Base-by-base conservation (phyloP, 768 basidiomycete genomes). In the Dendrothele bispora region DNA sequence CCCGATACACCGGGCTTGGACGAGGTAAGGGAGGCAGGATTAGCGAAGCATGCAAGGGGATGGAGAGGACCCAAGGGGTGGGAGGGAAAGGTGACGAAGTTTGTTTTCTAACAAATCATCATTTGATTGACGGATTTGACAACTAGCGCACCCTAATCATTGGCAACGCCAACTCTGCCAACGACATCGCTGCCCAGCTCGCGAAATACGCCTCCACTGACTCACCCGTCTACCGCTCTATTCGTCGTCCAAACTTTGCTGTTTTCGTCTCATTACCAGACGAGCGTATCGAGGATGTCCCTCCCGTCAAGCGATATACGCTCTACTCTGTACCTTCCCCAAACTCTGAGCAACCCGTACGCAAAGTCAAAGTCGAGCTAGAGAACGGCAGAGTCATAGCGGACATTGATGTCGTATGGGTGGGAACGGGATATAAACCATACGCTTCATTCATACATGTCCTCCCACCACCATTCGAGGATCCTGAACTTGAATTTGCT, bases 91-190 rank as follows among this genome's bases (percentile, higher is more conserved):
- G 67, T 68, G 45, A 15, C 5, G 11, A 27, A 25, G 3, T 24
- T 7, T 41, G 14, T 26, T 12, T 11, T 3, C 7, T 12, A 27
- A 11, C n/a, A 17, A 1, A 15, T 11, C 7, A 15, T 30, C 34
- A 7, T 27, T 21, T 34, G 22, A 2, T 2, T 26, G 14, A n/a
- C 18, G 11, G 8, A 27, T 3, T 14, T 15, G 17, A 24, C 17
- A 21, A 20, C 17, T 17, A 43, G 10, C 12, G 17, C 5, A 32
- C 8, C 11, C 15, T 30, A 4, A 67, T 80, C 14, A 58, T 79
- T 3, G 79, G 74, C 8, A 79, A 78, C 17, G 79, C 73, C 15
- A 76, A 78, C 40, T 79, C 78, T 2, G 66, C 69, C 29, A 80
- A 80, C 52, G 79, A 80, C 40, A 74, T 80, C 37, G 74, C 74